Base-by-base conservation (phyloP, 176 grass and related monocot genomes). In the Oropetium thomaeum region DNA sequence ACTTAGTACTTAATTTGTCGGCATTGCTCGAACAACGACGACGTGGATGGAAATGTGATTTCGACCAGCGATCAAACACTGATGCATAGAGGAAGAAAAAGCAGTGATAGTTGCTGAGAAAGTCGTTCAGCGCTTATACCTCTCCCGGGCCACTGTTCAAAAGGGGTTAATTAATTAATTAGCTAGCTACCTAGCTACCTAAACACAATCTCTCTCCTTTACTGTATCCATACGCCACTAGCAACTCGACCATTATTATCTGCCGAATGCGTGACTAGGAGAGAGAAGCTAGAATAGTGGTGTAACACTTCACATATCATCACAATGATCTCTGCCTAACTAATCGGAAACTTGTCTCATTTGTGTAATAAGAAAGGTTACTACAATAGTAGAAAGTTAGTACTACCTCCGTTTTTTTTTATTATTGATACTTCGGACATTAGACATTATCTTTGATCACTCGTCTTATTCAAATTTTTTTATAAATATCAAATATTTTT, bases 41-140 rank as follows among this genome's bases (percentile, higher is more conserved):
- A 59, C 27, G 76, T 79, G 17, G 69, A 66, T 39, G 13, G 32
- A 42, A 60, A 42, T 74, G 62, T 40, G 83, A 68, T 80, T 74
- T 74, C 14, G 40, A 60, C 8, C 26, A 33, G 1, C 12, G 32
- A 60, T 79, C 60, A 2, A 19, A 19, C 25, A 10, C 17, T n/a
- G n/a, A n/a, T n/a, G n/a, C n/a, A n/a, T n/a, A n/a, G n/a, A n/a
- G n/a, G n/a, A n/a, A n/a, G n/a, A n/a, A n/a, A n/a, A n/a, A n/a
- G n/a, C n/a, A n/a, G n/a, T n/a, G n/a, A n/a, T 52, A 51, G 20
- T n/a, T 22, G 20, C 51, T 12, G 45, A 65, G 29, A 65, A 79
- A 43, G 57, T n/a, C n/a, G n/a, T n/a, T n/a, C n/a, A n/a, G n/a
- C n/a, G n/a, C n/a, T n/a, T n/a, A n/a, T n/a, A n/a, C n/a, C n/a